A percentile compares a stretch with the other conserved stretches of the same genome.
These are phyloP conservation scores for Fusarium citri DNA, from an alignment of 2,329 filamentous ascomycete species.

Conservation along the genomic window DNA sequence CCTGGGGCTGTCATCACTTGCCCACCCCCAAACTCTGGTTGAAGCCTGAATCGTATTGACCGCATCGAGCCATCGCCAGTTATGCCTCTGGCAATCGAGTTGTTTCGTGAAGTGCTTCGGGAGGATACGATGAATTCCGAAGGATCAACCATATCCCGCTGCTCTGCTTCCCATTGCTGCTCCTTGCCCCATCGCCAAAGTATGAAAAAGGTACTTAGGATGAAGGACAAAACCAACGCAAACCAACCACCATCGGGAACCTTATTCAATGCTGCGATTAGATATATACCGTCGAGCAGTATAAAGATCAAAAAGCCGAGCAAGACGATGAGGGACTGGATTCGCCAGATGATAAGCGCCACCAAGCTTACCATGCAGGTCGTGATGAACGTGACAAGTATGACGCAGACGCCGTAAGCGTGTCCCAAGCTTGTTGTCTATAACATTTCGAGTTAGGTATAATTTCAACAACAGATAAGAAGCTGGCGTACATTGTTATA, in stretches of 20 bases:
- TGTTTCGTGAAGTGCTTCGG: slow-evolving; percentile 42
- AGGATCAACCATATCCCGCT: slow-evolving; percentile 66
- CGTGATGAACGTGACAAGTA: slow-evolving; percentile 82
- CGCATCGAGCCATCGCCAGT: slow-evolving; percentile 30
- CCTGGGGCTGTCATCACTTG: slow-evolving; percentile 63
- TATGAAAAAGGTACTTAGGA: slow-evolving; percentile 74
- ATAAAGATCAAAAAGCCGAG: slow-evolving; percentile 72
- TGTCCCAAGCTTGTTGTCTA: slow-evolving; percentile 75
- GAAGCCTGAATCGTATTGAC: slow-evolving; percentile 46
- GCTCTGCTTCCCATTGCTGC: slow-evolving; percentile 78
- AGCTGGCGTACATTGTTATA: slow-evolving; percentile 71
- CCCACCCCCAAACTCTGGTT: slow-evolving; percentile 56
- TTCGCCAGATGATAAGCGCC: slow-evolving; percentile 77
- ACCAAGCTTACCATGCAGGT: slow-evolving; percentile 80
- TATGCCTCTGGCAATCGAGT: slow-evolving; percentile 37
- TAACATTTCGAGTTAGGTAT: not conserved
- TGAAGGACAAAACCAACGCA: slow-evolving; percentile 72
- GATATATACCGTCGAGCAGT: slow-evolving; percentile 75
- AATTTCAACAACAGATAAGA: not conserved
- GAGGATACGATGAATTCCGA: slow-evolving; percentile 51
- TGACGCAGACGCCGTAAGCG: slow-evolving; percentile 83
- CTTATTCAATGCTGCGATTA: slow-evolving; percentile 77
- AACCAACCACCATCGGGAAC: slow-evolving; percentile 84
- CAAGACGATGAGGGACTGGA: slow-evolving; percentile 70
- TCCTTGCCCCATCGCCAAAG: slow-evolving; percentile 86